Conservation (phyloP, 2,329 filamentous ascomycete genomes). For the Paecilomyces sp. region DNA sequence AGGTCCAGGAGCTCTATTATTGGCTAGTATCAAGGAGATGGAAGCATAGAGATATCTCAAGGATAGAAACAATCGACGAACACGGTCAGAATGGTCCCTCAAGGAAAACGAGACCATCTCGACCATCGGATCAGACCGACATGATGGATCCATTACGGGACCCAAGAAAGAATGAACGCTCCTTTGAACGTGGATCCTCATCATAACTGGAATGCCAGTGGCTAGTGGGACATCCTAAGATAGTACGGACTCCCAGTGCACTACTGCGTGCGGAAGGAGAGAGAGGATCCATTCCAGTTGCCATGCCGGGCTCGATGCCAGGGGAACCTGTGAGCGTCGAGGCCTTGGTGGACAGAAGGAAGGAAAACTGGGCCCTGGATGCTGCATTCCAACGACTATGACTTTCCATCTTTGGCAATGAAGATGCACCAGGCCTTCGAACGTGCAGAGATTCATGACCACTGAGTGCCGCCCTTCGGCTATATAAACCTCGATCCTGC, state of each 20-base stretch:
- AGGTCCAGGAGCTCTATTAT: neutral
- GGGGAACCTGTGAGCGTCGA: neutral
- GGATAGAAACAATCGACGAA: neutral
- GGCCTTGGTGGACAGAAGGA: slow-evolving; percentile 3
- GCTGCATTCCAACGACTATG: slow-evolving; percentile 20
- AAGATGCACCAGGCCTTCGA: slow-evolving; percentile 5
- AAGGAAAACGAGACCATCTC: neutral
- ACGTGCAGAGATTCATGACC: slow-evolving; percentile 3
- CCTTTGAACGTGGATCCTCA: neutral
- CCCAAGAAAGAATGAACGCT: neutral
- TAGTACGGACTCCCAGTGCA: neutral
- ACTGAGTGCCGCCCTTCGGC: slow-evolving; percentile 16
- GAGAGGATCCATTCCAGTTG: neutral
- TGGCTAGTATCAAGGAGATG: neutral
- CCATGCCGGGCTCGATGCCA: neutral
- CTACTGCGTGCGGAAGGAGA: neutral
- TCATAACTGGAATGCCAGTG: neutral
- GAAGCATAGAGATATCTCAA: neutral
- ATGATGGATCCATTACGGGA: neutral
- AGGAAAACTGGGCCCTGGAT: slow-evolving; percentile 16
- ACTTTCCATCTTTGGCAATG: slow-evolving; percentile 4
- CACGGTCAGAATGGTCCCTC: neutral
- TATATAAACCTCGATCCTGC: slow-evolving; percentile 25
- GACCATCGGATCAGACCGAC: neutral
- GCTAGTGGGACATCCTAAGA: neutral